A percentile compares a stretch with the other conserved stretches of the same genome.
These are phyloP conservation scores for Hippophae rhamnoides DNA, from an alignment of 306 rosid species.

Conservation along the genomic window DNA sequence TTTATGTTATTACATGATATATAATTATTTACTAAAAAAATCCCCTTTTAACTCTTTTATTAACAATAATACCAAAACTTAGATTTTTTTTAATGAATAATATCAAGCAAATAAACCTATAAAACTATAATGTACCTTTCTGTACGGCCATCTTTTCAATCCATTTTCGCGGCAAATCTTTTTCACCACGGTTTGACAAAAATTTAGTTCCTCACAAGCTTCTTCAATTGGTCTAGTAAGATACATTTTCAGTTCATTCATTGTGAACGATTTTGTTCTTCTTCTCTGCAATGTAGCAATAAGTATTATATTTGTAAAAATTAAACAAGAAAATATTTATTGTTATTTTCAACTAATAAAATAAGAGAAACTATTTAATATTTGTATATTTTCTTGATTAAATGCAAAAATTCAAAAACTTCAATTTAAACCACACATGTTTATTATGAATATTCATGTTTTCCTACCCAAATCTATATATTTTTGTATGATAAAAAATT, in stretches of 20 bases:
- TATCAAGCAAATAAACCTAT: not conserved
- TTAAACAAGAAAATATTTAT: too few relatives aligned
- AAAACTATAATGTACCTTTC: constrained; percentile 43
- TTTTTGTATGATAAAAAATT: too few relatives aligned
- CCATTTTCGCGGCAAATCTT: constrained; percentile 50
- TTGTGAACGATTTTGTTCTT: constrained; percentile 36
- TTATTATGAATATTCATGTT: too few relatives aligned
- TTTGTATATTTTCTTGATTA: not conserved
- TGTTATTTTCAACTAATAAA: not conserved
- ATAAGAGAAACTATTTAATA: not conserved
- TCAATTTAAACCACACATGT: too few relatives aligned
- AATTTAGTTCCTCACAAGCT: constrained; percentile 31
- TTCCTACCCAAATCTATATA: too few relatives aligned
- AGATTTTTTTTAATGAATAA: too few relatives aligned
- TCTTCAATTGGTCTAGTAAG: constrained; percentile 51
- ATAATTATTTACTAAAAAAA: too few relatives aligned
- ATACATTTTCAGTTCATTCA: constrained; percentile 32
- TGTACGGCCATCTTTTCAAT: constrained; percentile 60
- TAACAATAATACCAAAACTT: too few relatives aligned
- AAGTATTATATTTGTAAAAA: too few relatives aligned
- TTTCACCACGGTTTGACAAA: constrained; percentile 63
- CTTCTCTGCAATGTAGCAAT: constrained; percentile 39
- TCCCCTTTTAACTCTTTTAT: too few relatives aligned
- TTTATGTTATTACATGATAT: too few relatives aligned
- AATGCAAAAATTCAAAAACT: not conserved